A percentile compares a stretch with the other conserved stretches of the same genome.
phyloP scores from a whole-genome alignment of 495 filamentous ascomycete species.

The Geopyxis carbonaria region DNA sequence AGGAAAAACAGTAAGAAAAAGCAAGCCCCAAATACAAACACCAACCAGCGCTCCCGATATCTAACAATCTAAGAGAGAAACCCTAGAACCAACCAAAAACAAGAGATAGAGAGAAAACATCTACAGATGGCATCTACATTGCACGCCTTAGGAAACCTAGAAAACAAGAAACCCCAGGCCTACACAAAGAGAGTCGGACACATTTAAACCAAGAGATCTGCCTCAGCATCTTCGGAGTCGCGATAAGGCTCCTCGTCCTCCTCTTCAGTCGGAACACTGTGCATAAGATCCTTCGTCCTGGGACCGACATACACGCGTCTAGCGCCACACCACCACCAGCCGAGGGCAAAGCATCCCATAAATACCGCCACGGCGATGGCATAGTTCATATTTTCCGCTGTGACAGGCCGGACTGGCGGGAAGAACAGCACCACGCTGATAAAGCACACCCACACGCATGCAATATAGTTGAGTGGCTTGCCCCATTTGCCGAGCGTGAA shows the following conservation, averaged over 20 bases:
- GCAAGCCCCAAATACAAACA: no score
- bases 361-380: constrained; percentile 46
- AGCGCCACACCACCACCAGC: constrained; percentile 50
- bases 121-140: no score
- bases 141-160: no score
- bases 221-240: no score
- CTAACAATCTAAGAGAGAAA: no score
- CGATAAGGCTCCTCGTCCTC: background rate
- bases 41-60: no score
- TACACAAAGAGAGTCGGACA: no score
- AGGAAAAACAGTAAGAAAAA: no score
- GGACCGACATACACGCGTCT: constrained; percentile 40
- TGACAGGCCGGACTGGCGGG: constrained; percentile 44
- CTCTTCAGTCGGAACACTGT: constrained; percentile 15
- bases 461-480: constrained; percentile 39
- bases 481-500: constrained; percentile 48
- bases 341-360: constrained; percentile 42
- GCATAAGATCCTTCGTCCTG: constrained; percentile 35
- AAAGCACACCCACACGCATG: constrained; percentile 48
- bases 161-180: no score
- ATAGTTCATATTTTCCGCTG: constrained; percentile 53
- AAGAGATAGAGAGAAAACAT: no score
- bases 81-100: no score
- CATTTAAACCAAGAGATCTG: no score
- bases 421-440: constrained; percentile 54